Base-by-base conservation (phyloP, 345 rosid genomes). In the Eucalyptus grandis region DNA sequence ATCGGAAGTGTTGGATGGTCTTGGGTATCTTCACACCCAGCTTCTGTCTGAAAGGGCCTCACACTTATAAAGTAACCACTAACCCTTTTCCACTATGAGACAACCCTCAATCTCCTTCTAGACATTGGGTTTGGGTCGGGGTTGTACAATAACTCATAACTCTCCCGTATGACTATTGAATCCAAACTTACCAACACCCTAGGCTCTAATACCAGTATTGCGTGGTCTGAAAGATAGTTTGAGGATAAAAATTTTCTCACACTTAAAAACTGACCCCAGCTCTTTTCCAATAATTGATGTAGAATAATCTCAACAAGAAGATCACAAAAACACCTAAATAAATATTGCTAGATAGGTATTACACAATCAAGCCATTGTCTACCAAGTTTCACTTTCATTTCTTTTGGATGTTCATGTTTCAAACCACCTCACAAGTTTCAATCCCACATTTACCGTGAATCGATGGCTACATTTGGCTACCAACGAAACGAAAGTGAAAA, bases 171-270 rank as follows among this genome's bases (percentile, higher is more conserved):
- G 24, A 19, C 0, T 8, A 8, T 53, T 19, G 10, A 53, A 53
- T 53, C 56, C 24, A 53, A 53, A 19, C 2, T 53, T 0, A 1
- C 19, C 3, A 19, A 53, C 10, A 53, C 19, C 19, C 4, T 53
- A 53, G 0, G 56, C 56, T 53, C 10, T 0, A 19, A 53, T 53
- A 53, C 3, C 2, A 53, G 5, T 53, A 19, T 0, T 53, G 5
- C 0, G 24, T 19, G 24, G 56, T 53, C 10, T 53, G 24, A 53
- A 53, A 53, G 24, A 53, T 53, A 8, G 24, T 53, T 53, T 0
- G 1, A 53, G 0, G 2, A 53, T 19, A 0, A 19, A 2, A 53
- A 8, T 53, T 53, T 53, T 53, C 5, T 8, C 5, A 53, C 1
- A 53, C 1, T 53, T 19, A 53, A 1, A 53, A 53, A 53, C 0